phyloP scores from a whole-genome alignment of 2,329 filamentous ascomycete species.

The Scortechinia acanthostroma region DNA sequence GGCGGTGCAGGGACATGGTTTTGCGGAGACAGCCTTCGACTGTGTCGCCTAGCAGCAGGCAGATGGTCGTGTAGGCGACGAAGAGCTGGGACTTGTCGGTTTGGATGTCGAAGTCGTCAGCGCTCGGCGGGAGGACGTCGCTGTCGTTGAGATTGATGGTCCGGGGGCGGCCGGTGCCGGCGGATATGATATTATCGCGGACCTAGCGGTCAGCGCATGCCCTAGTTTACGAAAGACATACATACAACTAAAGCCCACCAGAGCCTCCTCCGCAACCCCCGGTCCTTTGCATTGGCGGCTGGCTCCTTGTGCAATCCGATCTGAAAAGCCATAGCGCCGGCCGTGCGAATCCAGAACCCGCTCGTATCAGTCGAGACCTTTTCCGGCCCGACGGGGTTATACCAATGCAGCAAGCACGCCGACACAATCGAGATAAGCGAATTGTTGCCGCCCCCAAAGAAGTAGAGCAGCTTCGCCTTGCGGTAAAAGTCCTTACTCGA shows the following conservation, averaged over 20 bases:
- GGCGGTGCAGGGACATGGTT: not conserved
- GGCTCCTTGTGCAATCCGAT: conserved; percentile 30
- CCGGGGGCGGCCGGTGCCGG: conserved; percentile 26
- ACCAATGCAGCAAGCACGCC: conserved; percentile 28
- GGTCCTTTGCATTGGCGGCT: conserved; percentile 15
- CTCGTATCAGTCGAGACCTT: conserved; percentile 27
- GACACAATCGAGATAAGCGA: conserved; percentile 27
- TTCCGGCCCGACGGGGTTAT: conserved; percentile 29
- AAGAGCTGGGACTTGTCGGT: conserved; percentile 18
- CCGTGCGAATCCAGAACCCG: conserved; percentile 28
- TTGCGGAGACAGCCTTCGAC: conserved; percentile 24
- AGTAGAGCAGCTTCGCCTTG: conserved; percentile 18
- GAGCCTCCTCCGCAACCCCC: conserved; percentile 15
- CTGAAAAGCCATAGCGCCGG: conserved; percentile 29
- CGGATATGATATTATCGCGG: conserved; percentile 28
- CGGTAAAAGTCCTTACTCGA: conserved; percentile 19
- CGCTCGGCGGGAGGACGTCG: conserved; percentile 23
- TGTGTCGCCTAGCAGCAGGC: conserved; percentile 26
- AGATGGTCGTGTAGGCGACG: conserved; percentile 25
- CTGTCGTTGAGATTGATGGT: conserved; percentile 27
- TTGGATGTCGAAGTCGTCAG: conserved; percentile 18
- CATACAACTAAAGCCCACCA: conserved; percentile 21
- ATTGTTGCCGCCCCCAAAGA: conserved; percentile 21
- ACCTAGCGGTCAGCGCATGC: conserved; percentile 10
- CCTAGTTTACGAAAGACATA: not conserved